Base-by-base conservation (phyloP, 164 flowering plant species). In the Houttuynia cordata region DNA sequence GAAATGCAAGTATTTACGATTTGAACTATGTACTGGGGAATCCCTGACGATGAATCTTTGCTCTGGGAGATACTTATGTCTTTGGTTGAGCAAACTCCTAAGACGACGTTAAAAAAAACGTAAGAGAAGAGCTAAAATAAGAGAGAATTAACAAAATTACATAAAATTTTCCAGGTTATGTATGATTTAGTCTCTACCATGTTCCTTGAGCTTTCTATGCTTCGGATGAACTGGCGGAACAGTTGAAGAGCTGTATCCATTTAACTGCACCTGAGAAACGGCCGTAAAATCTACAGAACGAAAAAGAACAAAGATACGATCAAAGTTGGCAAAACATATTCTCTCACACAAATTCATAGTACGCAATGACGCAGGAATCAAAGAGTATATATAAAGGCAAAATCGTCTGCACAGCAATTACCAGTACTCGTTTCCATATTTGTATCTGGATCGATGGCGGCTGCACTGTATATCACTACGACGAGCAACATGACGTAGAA, bases 21-120 rank as follows among this genome's bases (percentile, higher is more conserved):
- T 59, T 81, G 74, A 4, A 85, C 85, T 19, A 76, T 73, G 76
- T 63, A 85, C 51, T 74, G 72, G 57, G 91, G 88, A 24, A 83
- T 83, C 45, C 88, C 91, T 47, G 83, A 47, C n/a, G 79, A 53
- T 24, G 77, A 62, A 42, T 68, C 78, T 65, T 45, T 75, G 72
- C 85, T 81, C 45, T 81, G 86, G 25, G 86, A 83, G 37, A 85
- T 83, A 78, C 81, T 83, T 63, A 85, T 73, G 49, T 83, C 91
- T 66, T 74, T 74, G 64, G 53, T 74, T 59, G 75, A 74, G 58
- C 91, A 85, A 22, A 45, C 25, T 5, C 77, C 83, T 81, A 65
- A 30, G 37, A 30, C 37, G 6, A 30, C 37, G 37, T 30, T 6
- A 30, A 6, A 30, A 30, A 2, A 30, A 6, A 2, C 37, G 37